Evolutionary conservation across 805 yeast species (phyloP).

Genomic region (Barnettozyma vustinii): DNA sequence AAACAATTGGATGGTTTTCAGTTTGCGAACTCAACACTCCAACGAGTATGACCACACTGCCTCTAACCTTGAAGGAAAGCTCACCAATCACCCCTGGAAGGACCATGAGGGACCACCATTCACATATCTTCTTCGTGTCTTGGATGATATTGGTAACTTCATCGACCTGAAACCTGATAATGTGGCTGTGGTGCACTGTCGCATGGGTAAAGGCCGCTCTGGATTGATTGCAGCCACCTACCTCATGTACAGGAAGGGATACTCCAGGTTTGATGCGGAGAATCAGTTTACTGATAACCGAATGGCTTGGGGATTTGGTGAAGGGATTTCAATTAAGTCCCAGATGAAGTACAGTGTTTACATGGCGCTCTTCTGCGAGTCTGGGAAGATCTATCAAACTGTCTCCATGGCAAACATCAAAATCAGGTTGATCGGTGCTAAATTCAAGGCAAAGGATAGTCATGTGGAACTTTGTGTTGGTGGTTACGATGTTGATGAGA

Average conservation of each 20-base stretch:
- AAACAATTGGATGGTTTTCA: conserved; percentile 65
- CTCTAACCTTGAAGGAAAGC: conserved; percentile 1
- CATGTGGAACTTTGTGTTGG: neutral
- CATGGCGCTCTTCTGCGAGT: conserved; percentile 19
- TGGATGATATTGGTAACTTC: conserved; percentile 41
- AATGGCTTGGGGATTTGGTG: conserved; percentile 47
- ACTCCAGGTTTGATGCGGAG: conserved; percentile 42
- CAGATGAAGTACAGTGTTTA: conserved; percentile 67
- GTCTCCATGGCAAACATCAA: neutral
- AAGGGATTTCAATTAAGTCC: conserved; percentile 67
- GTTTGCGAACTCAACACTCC: conserved; percentile 57
- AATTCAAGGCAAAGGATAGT: neutral
- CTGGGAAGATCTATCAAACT: neutral
- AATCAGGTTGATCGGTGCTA: conserved; percentile 2
- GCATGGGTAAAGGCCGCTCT: conserved; percentile 88
- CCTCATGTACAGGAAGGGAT: conserved; percentile 44
- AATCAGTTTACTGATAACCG: conserved; percentile 49
- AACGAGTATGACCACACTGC: conserved; percentile 30
- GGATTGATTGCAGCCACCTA: conserved; percentile 73
- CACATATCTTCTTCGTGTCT: conserved; percentile 36
- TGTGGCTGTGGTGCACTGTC: conserved; percentile 77
- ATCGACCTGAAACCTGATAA: conserved; percentile 30
- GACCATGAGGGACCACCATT: conserved; percentile 81
- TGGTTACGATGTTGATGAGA: conserved; percentile 5
- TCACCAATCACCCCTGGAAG: conserved; percentile 44